phyloP scores from a whole-genome alignment of 1,139 yeast genomes.

The Protomyces arabidopsidicola region DNA sequence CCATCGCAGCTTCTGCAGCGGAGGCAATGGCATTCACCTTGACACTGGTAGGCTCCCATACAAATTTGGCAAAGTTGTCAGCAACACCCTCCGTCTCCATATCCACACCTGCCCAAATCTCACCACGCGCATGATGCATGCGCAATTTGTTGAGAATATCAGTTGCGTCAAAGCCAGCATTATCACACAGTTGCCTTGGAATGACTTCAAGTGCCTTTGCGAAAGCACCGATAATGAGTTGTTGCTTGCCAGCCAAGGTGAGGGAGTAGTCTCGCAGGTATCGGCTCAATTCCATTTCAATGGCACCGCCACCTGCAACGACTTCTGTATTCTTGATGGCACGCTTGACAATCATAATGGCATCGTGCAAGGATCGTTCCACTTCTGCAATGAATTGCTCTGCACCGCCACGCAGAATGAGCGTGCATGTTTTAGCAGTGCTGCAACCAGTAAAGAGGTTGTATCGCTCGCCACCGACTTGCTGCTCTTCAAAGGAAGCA shows the following conservation, averaged over 20 bases:
- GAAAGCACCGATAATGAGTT: conserved; percentile 80
- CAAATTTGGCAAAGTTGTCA: conserved; percentile 77
- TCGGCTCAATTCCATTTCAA: conserved; percentile 93
- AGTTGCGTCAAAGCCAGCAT: conserved; percentile 95
- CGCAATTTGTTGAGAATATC: conserved; percentile 85
- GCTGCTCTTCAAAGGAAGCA: conserved; percentile 79
- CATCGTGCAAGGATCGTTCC: conserved; percentile 94
- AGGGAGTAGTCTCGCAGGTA: conserved; percentile 80
- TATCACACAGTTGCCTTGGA: conserved; percentile 95
- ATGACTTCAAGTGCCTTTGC: conserved; percentile 93
- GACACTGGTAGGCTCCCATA: conserved; percentile 97
- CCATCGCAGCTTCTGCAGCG: conserved; percentile 96
- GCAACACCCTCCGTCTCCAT: conserved; percentile 77
- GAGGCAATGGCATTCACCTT: conserved; percentile 89
- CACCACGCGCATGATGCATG: conserved; percentile 92
- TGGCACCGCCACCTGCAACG: conserved; percentile 99
- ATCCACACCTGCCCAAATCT: conserved; percentile 86
- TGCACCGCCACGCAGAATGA: conserved; percentile 93
- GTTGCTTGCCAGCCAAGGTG: conserved; percentile 92
- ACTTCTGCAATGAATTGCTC: conserved; percentile 98
- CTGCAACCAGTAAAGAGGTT: conserved; percentile 92
- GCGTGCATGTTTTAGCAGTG: conserved; percentile 85
- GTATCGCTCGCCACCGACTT: conserved; percentile 92
- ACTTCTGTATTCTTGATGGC: conserved; percentile 80
- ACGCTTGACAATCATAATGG: conserved; percentile 95